phyloP scores from a whole-genome alignment of 139 green algal species.

The Desmodesmus armatus region DNA sequence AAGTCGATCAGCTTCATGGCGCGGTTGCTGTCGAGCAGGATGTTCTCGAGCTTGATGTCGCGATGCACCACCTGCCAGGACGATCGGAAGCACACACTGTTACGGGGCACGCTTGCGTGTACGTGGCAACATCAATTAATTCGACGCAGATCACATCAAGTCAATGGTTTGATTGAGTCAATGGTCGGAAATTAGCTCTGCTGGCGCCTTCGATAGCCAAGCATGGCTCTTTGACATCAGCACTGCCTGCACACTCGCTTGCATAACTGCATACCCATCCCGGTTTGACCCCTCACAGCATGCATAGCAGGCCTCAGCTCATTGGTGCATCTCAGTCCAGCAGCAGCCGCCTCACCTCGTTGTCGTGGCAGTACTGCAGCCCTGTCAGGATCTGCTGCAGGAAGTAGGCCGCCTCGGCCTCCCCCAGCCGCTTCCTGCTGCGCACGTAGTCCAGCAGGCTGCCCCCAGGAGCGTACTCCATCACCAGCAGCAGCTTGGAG shows the following conservation, averaged over 20 bases:
- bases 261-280: too few species aligned
- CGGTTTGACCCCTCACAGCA: too few species aligned
- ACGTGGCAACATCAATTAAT: not conserved
- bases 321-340: not conserved
- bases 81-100: not conserved
- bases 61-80: constrained; percentile 68
- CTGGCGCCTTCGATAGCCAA: too few species aligned
- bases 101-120: not conserved
- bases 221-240: too few species aligned
- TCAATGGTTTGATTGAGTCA: too few species aligned
- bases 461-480: constrained; percentile 87
- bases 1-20: constrained; percentile 86
- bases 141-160: not conserved
- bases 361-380: constrained; percentile 84
- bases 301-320: not conserved
- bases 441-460: constrained; percentile 92
- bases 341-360: constrained; percentile 64
- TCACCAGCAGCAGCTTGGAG: constrained; percentile 82
- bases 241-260: too few species aligned
- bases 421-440: constrained; percentile 77
- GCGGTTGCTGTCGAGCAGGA: constrained; percentile 76
- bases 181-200: too few species aligned
- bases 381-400: constrained; percentile 81
- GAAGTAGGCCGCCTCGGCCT: constrained; percentile 78
- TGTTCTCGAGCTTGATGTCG: constrained; percentile 95